Conservation (phyloP, 768 basidiomycete species). For the Cystofilobasidium macerans region DNA sequence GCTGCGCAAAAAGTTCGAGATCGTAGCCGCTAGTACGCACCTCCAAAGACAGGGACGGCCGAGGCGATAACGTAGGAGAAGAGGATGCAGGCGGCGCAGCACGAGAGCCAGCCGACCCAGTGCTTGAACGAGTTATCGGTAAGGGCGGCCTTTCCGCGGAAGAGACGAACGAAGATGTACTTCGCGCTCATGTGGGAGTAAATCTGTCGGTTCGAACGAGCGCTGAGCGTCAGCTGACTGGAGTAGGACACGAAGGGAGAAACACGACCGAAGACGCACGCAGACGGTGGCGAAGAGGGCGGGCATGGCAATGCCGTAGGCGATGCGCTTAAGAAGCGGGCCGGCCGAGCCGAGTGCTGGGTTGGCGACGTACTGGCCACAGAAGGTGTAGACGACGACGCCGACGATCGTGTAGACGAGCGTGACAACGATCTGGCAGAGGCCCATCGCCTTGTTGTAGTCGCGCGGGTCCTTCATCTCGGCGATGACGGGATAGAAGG, state of each 20-base stretch:
- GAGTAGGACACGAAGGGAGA: neutral
- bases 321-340: slow-evolving; percentile 30
- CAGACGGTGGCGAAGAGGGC: slow-evolving; percentile 26
- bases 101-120: slow-evolving; percentile 27
- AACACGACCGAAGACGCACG: neutral
- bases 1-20: neutral
- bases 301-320: slow-evolving; percentile 31
- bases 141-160: slow-evolving; percentile 28
- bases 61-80: no score
- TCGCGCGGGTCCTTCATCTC: slow-evolving; percentile 35
- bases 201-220: no score
- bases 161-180: slow-evolving; percentile 27
- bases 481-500: slow-evolving; percentile 30
- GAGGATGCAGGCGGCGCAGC: no score
- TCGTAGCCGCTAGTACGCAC: neutral
- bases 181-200: slow-evolving; percentile 5
- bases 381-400: slow-evolving; percentile 28
- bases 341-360: slow-evolving; percentile 36
- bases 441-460: slow-evolving; percentile 18
- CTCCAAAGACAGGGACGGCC: slow-evolving; percentile 13
- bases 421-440: slow-evolving; percentile 23
- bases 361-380: slow-evolving; percentile 29
- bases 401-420: slow-evolving; percentile 20
- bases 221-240: no score
- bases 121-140: slow-evolving; percentile 25